Conservation (phyloP, 257 asterid genomes). For the Solanum dulcamara region DNA sequence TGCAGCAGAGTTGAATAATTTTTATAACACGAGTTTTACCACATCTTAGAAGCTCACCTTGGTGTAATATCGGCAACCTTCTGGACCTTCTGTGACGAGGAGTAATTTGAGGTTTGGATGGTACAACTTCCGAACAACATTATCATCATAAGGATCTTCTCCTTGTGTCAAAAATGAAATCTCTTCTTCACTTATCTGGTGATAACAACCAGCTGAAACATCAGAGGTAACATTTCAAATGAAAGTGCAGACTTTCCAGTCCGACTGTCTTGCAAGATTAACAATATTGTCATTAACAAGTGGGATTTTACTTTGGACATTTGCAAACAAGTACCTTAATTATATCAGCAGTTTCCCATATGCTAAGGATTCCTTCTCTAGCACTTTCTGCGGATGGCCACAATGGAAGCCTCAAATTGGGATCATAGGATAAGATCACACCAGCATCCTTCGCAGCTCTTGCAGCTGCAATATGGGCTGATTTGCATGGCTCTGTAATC, state of each 20-base stretch:
- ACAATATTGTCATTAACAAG: background rate
- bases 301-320: background rate
- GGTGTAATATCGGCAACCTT: constrained; percentile 93
- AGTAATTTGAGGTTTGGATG: constrained; percentile 76
- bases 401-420: constrained; percentile 91
- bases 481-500: constrained; percentile 93
- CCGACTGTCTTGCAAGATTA: background rate
- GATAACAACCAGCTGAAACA: constrained; percentile 4
- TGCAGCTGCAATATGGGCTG: constrained; percentile 85
- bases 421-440: constrained; percentile 85
- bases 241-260: background rate
- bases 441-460: constrained; percentile 93
- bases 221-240: constrained; percentile 1
- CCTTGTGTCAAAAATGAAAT: constrained; percentile 77
- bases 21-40: background rate
- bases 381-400: constrained; percentile 97
- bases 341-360: constrained; percentile 89
- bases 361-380: constrained; percentile 92
- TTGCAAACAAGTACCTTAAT: constrained; percentile 55
- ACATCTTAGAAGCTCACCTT: constrained; percentile 42
- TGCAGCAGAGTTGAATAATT: background rate
- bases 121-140: constrained; percentile 74
- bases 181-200: constrained; percentile 91
- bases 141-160: constrained; percentile 88
- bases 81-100: constrained; percentile 94